Conservation (phyloP, 106 monocot genomes). For the Dioscorea zingiberensis region DNA sequence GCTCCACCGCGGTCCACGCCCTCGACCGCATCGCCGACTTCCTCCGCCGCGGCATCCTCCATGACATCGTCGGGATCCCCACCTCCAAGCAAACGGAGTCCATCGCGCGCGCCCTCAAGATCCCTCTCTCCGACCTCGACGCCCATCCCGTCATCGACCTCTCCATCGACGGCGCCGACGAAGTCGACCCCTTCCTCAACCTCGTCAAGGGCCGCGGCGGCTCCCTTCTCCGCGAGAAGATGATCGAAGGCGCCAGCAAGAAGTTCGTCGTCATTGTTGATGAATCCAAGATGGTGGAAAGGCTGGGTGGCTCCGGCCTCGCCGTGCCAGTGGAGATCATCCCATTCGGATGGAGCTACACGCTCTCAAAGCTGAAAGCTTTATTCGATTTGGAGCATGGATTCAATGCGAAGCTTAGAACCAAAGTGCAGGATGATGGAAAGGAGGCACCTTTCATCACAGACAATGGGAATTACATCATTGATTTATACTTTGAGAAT, state of each 20-base stretch:
- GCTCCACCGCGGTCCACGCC: slow-evolving; percentile 78
- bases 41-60: slow-evolving; percentile 44
- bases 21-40: slow-evolving; percentile 71
- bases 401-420: slow-evolving; percentile 53
- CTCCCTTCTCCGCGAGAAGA: slow-evolving; percentile 86
- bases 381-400: slow-evolving; percentile 29
- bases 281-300: slow-evolving; percentile 62
- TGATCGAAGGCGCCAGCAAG: slow-evolving; percentile 68
- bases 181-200: slow-evolving; percentile 75
- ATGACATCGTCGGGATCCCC: slow-evolving; percentile 67
- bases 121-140: slow-evolving; percentile 58
- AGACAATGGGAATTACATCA: slow-evolving; percentile 74
- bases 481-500: slow-evolving; percentile 72
- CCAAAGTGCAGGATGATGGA: slow-evolving; percentile 1
- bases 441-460: slow-evolving; percentile 46
- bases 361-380: slow-evolving; percentile 25
- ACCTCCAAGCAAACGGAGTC: slow-evolving; percentile 65
- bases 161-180: slow-evolving; percentile 89
- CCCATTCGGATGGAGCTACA: slow-evolving; percentile 50
- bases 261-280: slow-evolving; percentile 83
- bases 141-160: slow-evolving; percentile 55
- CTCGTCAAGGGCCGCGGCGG: slow-evolving; percentile 91
- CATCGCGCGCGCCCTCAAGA: slow-evolving; percentile 47
- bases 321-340: slow-evolving; percentile 76
- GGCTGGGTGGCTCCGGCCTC: slow-evolving; percentile 47